Evolutionary conservation across 805 yeast species (phyloP), one percentile per base, ranked within the genome.

Genomic region (Yarrowia deformans): DNA sequence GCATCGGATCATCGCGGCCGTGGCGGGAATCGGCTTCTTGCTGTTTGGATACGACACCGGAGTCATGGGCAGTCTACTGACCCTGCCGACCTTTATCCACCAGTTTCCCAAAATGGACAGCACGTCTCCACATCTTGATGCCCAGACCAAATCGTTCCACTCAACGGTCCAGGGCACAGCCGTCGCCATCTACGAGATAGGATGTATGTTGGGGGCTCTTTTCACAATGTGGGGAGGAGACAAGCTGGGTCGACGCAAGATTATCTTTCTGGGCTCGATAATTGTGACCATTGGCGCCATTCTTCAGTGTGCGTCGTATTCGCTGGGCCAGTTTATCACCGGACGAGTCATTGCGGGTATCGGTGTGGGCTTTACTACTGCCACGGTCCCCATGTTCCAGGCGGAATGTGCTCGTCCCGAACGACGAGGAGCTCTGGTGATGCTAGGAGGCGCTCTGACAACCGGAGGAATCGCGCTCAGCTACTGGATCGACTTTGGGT

Each of bases 311-410:
- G 58, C 58, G 13, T 35, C 58, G 16, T 52, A 52, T 19, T 52
- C 58, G 1, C 32, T 52, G 10, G 42, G 43, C 5, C 58, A 52
- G 43, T 52, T 52, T 52, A 18, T 52, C 7, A 37, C 58, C 12
- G 58, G 58, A 18, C 8, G 58, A 35, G 43, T 52, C 2, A 14
- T 52, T 18, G 58, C 58, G 37, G 58, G 58, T 4, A 8, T 52
- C 1, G 58, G 58, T 2, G 58, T 52, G 2, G 58, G 58, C 1
- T 52, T 52, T 77, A 86, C 87, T 76, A 88, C 94, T 18, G 88
- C 93, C 29, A 88, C 93, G 42, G 88, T 89, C 71, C 96, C 96
- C 16, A 89, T 89, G 70, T 90, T 91, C 87, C 93, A 89, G 77
- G 84, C 94, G 0, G 97, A 90, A 78, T 84, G 88, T 80, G 84